Evolutionary conservation across 768 basidiomycete genomes (phyloP), one percentile per base, ranked within the genome.

Genomic region (Chalciporus piperatus): DNA sequence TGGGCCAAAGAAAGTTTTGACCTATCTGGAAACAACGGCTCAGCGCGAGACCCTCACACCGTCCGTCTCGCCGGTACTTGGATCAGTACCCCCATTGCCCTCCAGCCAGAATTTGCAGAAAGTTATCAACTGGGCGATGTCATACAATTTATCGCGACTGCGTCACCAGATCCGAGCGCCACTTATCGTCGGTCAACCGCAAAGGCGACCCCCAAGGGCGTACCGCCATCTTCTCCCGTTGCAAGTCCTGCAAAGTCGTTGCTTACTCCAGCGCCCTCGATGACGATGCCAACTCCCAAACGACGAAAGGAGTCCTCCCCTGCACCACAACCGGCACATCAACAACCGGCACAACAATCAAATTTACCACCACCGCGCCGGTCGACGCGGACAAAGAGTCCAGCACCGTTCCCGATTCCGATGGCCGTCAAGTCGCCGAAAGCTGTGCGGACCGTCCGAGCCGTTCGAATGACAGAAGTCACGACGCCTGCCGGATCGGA

Each of bases 11-110:
- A 85, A 17, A 79, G 73, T 60, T 89, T 80, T 70, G 90, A 96
- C 65, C 79, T 85, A 50, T 55, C 78, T 3, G 86, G 87, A 19
- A 87, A 89, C 62, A 96, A 96, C 66, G 82, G 88, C 50, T 79
- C 84, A 11, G 72, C 77, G 3, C 79, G 79, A 50, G 84, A 85
- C 27, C 69, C 76, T 8, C 59, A 66, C 44, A 76, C 83, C 62
- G 81, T 88, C 47, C 81, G 92, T 56, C 83, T 98, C 49, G 94
- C 94, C 3, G 94, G 94, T 13, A 88, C 84, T 27, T 98, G 94
- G 94, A 84, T 92, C 54, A 76, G 78, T 50, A 75, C 85, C 27
- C 63, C 77, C 6, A 66, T 85, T 9, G 94, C 94, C 1, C 66
- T 80, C 38, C 75, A 77, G 56, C 55, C 67, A 6, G 54, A 63